Percentiles rank a stretch among this genome's conserved stretches.
These are phyloP conservation scores for Gnomoniopsis sp. DNA, from an alignment of 2,329 filamentous ascomycete genomes.

Conservation along the genomic window DNA sequence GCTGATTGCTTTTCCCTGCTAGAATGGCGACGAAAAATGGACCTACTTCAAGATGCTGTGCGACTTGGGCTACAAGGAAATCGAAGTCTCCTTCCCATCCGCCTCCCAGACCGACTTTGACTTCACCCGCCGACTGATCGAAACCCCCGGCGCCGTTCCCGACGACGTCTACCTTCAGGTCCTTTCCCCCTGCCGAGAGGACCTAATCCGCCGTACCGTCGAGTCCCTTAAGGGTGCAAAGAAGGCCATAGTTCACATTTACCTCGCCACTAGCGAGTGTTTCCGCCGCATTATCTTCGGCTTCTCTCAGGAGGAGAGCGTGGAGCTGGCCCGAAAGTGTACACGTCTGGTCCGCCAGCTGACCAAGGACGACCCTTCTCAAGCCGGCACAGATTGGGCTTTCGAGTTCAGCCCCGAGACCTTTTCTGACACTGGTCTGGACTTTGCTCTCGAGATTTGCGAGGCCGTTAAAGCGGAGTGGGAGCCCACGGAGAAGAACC, in stretches of 20 bases:
- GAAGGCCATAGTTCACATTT: slow-evolving; percentile 92
- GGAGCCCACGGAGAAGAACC: slow-evolving; percentile 74
- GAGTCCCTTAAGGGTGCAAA: slow-evolving; percentile 85
- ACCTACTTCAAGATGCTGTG: slow-evolving; percentile 92
- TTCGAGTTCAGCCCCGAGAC: slow-evolving; percentile 84
- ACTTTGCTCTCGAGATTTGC: slow-evolving; percentile 80
- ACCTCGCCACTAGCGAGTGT: slow-evolving; percentile 92
- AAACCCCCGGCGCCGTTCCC: slow-evolving; percentile 77
- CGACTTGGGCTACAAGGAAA: slow-evolving; percentile 94
- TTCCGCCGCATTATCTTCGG: slow-evolving; percentile 90
- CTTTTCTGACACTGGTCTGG: slow-evolving; percentile 86
- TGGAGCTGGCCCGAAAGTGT: slow-evolving; percentile 81
- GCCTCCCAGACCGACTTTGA: slow-evolving; percentile 95
- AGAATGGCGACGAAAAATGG: slow-evolving; percentile 95
- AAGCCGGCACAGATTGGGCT: slow-evolving; percentile 62
- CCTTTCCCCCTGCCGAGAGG: slow-evolving; percentile 84
- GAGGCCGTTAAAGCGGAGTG: slow-evolving; percentile 92
- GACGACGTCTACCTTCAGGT: slow-evolving; percentile 93
- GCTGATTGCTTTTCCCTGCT: slow-evolving; percentile 5
- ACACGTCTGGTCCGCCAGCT: slow-evolving; percentile 82
- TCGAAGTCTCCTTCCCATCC: slow-evolving; percentile 93
- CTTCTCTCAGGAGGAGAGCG: slow-evolving; percentile 76
- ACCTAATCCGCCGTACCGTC: slow-evolving; percentile 85
- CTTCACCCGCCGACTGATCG: slow-evolving; percentile 82
- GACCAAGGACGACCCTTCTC: slow-evolving; percentile 71